phyloP scores from a whole-genome alignment of 2,329 filamentous ascomycete species.

The Apiospora aurea region DNA sequence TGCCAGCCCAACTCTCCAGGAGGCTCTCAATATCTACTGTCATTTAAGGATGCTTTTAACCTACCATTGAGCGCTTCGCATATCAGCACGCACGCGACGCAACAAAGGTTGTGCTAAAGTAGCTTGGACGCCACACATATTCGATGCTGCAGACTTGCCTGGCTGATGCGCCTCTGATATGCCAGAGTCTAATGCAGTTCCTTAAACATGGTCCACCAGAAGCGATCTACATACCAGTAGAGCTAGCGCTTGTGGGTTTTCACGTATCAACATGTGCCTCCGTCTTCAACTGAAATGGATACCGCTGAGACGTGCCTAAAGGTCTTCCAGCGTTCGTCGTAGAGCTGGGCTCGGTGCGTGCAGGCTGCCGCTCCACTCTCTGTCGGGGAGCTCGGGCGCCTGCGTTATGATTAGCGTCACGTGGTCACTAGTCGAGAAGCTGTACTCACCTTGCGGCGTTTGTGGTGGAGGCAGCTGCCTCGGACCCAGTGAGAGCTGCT shows the following conservation, averaged over 20 bases:
- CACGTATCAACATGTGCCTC: constrained; percentile 1
- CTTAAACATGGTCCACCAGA: constrained; percentile 1
- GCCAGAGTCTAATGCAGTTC: constrained; percentile 1
- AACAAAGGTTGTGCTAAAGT: constrained; percentile 5
- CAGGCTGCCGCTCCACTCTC: not conserved
- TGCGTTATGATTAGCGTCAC: constrained; percentile 8
- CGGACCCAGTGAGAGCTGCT: not conserved
- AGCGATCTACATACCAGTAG: not conserved
- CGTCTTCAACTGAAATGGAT: not conserved
- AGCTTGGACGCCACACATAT: not conserved
- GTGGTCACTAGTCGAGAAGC: not conserved
- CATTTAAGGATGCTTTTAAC: constrained; percentile 2
- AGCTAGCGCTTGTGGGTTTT: not conserved
- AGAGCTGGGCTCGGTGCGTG: constrained; percentile 1
- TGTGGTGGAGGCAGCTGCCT: not conserved
- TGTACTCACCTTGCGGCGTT: not conserved
- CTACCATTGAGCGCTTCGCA: constrained; percentile 3
- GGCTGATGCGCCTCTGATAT: constrained; percentile 1
- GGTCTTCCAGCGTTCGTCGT: constrained; percentile 7
- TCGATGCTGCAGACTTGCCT: not conserved
- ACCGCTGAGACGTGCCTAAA: not conserved
- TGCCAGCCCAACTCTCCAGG: not conserved
- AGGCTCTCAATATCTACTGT: not conserved
- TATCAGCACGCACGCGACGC: not conserved
- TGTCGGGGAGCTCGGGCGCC: not conserved